Base-by-base conservation (phyloP, 495 filamentous ascomycete genomes). In the Durotheca rogersii region DNA sequence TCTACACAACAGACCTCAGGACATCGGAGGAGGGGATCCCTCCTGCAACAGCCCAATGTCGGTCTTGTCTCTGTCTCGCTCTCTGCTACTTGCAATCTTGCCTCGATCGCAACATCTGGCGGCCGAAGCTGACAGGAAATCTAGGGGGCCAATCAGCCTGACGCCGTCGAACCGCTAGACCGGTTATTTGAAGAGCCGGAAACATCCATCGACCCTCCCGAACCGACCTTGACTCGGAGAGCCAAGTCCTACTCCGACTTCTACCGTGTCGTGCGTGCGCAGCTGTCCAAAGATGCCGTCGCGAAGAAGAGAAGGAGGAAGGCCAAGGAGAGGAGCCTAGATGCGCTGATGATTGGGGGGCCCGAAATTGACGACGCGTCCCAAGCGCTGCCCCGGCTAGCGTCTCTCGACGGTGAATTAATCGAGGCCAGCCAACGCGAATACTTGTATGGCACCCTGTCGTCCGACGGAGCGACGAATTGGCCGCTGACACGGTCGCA, bases 361-460 rank as follows among this genome's bases (percentile, higher is more conserved):
- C 62, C 57, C n/a, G 75, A 89, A 42, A 68, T 86, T 6, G 77
- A 83, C 14, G 60, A 75, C 33, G 82, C 81, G 77, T 14, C 30
- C 31, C 55, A 40, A 39, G 37, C 12, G 14, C 20, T 14, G 16
- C 38, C 36, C 15, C 58, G 45, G 18, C 84, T 87, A 59, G 72
- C 81, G 55, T 73, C 69, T 6, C 65, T 88, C 44, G 82, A 84
- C 61, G 75, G 77, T 19, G 79, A 79, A 44, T 68, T 97, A 58
- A 72, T 92, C 42, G 81, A 89, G 56, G 80, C 88, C 36, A 92
- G 87, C 70, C 86, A 90, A 59, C 85, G 87, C 47, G 84, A 93
- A 62, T 96, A 95, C 67, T 74, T 84, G 88, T 94, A 80, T 59
- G 80, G 52, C n/a, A 10, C 20, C 10, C 34, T 7, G 33, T 56